Percentiles rank a stretch among this genome's conserved stretches.
Evolutionary conservation across 129 eudicot species (phyloP).

Genomic region (Erigeron canadensis): DNA sequence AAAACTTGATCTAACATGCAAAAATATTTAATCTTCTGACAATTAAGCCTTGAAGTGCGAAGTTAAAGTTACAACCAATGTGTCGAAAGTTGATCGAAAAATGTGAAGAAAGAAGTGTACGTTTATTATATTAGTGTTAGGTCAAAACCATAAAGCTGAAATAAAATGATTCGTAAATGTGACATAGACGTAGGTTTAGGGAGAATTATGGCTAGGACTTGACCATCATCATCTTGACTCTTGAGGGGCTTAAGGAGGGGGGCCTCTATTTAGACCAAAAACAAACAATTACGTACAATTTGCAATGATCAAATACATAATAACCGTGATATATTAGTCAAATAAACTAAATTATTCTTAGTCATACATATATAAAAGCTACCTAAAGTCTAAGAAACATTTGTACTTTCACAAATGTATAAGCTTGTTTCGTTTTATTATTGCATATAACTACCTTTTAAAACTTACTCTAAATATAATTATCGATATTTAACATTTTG

Average conservation of each 20-base stretch:
- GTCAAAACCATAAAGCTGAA: background rate
- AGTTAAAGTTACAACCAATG: background rate
- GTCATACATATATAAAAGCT: no score
- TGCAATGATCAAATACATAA: no score
- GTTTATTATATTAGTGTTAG: background rate
- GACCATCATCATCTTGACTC: background rate
- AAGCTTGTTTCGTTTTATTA: no score
- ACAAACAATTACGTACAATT: background rate
- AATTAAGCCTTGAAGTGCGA: background rate
- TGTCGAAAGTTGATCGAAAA: conserved; percentile 1
- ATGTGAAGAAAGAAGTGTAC: background rate
- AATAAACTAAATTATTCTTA: no score
- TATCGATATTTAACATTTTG: no score
- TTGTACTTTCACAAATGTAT: no score
- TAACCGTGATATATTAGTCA: no score
- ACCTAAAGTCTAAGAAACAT: no score
- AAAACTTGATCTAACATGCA: background rate
- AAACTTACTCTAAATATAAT: no score
- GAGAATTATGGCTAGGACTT: background rate
- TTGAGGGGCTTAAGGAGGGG: background rate
- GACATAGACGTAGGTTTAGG: background rate
- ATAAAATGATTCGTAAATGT: no score
- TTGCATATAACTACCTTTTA: no score
- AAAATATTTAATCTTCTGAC: background rate
- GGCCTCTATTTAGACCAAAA: background rate